Evolutionary conservation across 2,329 filamentous ascomycete species (phyloP), one percentile per base, ranked within the genome.

Genomic region (Aspergillus glaucus): DNA sequence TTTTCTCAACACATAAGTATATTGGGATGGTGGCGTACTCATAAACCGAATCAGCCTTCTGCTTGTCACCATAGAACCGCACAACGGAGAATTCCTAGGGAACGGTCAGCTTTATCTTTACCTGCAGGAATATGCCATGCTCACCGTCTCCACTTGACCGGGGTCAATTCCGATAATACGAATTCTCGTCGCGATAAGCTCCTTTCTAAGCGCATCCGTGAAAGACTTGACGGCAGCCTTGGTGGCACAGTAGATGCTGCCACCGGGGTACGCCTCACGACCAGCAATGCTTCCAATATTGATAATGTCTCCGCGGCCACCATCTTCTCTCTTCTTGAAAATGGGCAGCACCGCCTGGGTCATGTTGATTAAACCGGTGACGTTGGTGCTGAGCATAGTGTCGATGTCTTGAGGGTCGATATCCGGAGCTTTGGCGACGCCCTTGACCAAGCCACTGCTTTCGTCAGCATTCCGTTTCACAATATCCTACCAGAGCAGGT

Each of bases 281-380:
- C 89, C 91, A n/a, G 91, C 91, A 63, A 95, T 91, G 57, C 85
- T 90, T 53, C 91, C 91, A 62, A 96, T 84, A 65, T 96, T 97
- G 74, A 98, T 95, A 66, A 98, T 91, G 66, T 97, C 93, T 60
- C 92, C 92, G 40, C 80, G 76, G 49, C 90, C 91, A 50, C 87
- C 85, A 49, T 92, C 79, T 52, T 56, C 75, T 49, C 72, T 64
- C 59, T 80, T 76, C 70, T 89, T 86, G 78, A 91, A 94, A 65
- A 90, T 84, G 46, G 87, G 83, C 15, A 97, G 73, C 51, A 96
- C 77, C 42, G 88, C 88, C 76, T 98, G 93, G 0, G 93, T 97
- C 86, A 97, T 88, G 76, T 92, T 88, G 75, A 98, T 93, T 30
- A 98, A 78, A 24, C 93, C 93, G 2, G 87, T 93, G 46, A 97